Evolutionary conservation across 345 rosid species (phyloP).

Genomic region (Geranium rotundifolium): DNA sequence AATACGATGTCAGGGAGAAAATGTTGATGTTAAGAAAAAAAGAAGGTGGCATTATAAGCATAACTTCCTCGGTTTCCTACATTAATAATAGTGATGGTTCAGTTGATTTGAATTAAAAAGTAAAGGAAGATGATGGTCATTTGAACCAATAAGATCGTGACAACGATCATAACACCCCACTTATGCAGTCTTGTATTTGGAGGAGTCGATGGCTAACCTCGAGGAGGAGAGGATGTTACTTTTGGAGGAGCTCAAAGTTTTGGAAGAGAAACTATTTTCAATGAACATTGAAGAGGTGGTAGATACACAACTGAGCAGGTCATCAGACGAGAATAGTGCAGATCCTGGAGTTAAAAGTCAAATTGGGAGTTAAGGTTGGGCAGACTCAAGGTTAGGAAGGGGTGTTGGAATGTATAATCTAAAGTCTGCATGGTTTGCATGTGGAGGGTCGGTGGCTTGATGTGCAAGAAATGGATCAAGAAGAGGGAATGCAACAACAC

Average conservation of each 20-base stretch:
- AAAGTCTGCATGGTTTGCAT: too few species aligned
- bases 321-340: too few species aligned
- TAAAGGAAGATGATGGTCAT: constrained; percentile 27
- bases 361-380: too few species aligned
- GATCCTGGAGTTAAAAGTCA: too few species aligned
- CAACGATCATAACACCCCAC: constrained; percentile 36
- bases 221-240: constrained; percentile 79
- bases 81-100: constrained; percentile 61
- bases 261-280: constrained; percentile 70
- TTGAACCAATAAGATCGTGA: constrained; percentile 19
- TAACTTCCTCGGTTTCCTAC: constrained; percentile 45
- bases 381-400: too few species aligned
- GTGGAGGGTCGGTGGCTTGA: too few species aligned
- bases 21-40: constrained; percentile 37
- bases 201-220: constrained; percentile 59
- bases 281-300: constrained; percentile 51
- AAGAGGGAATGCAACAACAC: too few species aligned
- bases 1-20: constrained; percentile 60
- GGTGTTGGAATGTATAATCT: too few species aligned
- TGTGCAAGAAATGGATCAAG: too few species aligned
- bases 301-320: too few species aligned
- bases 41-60: constrained; percentile 27
- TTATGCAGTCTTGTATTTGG: constrained; percentile 64
- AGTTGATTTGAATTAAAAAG: constrained; percentile 37
- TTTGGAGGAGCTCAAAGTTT: constrained; percentile 75